Evolutionary conservation across 345 rosid species (phyloP).

Genomic region (Eutrema japonicum): DNA sequence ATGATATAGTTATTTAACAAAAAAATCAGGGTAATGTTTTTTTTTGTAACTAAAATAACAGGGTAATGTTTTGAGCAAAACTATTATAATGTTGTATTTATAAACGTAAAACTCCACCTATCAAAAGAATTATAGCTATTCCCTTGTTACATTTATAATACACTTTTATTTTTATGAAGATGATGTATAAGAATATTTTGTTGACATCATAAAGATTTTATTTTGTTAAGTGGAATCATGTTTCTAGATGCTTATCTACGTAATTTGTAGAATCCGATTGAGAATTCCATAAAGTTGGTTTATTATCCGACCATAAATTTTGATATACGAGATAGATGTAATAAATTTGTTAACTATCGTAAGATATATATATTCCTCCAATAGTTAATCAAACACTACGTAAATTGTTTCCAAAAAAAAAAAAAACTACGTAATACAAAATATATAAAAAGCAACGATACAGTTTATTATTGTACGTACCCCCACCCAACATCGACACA

Average conservation of each 20-base stretch:
- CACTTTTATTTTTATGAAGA: no score
- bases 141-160: background rate
- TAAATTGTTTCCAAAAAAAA: no score
- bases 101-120: background rate
- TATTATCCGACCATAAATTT: background rate
- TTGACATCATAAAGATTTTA: background rate
- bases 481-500: slow-evolving; percentile 17
- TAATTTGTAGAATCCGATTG: no score
- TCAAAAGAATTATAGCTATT: background rate
- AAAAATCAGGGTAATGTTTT: no score
- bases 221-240: slow-evolving; percentile 9
- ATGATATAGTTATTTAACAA: no score
- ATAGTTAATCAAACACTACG: background rate
- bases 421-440: background rate
- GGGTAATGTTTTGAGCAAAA: no score
- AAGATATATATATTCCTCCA: background rate
- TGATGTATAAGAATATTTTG: no score
- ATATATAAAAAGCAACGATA: background rate
- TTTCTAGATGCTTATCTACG: background rate
- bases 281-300: background rate
- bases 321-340: background rate
- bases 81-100: background rate
- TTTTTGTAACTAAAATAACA: no score
- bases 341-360: background rate
- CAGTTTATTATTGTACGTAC: background rate